These are phyloP conservation scores for Annulohypoxylon maeteangense DNA, from an alignment of 495 filamentous ascomycete genomes.

Conservation along the genomic window DNA sequence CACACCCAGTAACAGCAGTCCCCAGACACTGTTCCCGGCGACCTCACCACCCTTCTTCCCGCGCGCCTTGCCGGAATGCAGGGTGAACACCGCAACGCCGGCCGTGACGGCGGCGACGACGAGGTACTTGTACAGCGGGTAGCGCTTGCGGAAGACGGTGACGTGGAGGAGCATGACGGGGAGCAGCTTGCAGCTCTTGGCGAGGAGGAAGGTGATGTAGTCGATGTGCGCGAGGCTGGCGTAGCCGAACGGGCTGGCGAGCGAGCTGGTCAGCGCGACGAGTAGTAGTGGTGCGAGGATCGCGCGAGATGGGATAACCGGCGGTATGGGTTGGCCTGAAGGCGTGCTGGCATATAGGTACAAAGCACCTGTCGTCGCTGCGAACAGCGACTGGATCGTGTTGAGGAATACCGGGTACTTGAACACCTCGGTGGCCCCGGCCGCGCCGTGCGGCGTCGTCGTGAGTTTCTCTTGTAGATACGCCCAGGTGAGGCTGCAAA, in stretches of 20 bases:
- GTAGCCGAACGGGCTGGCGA: constrained; percentile 95
- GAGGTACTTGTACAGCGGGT: constrained; percentile 95
- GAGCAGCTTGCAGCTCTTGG: constrained; percentile 96
- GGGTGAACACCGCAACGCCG: constrained; percentile 94
- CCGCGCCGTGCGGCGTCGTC: constrained; percentile 83
- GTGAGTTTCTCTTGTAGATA: constrained; percentile 97
- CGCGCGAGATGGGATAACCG: constrained; percentile 77
- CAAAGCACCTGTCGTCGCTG: constrained; percentile 78
- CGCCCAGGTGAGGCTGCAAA: constrained; percentile 87
- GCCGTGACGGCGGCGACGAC: constrained; percentile 90
- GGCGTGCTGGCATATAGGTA: constrained; percentile 81
- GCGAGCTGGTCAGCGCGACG: constrained; percentile 85
- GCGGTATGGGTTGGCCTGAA: constrained; percentile 56
- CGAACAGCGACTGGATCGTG: constrained; percentile 93
- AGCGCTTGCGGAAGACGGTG: constrained; percentile 87
- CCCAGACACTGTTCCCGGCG: constrained; percentile 72
- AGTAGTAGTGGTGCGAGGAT: constrained; percentile 85
- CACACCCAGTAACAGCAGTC: constrained; percentile 84
- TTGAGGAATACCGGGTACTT: constrained; percentile 94
- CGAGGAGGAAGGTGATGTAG: constrained; percentile 98
- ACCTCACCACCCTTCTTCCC: constrained; percentile 54
- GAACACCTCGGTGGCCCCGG: constrained; percentile 73
- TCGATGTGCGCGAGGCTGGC: constrained; percentile 93
- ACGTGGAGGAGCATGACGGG: constrained; percentile 98
- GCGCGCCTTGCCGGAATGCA: constrained; percentile 76